phyloP scores from a whole-genome alignment of 345 rosid genomes.

The rapeseed (Brassica napus) region Da-Ae NC_063448.1:8896001-8896500 shows the following conservation, averaged over 20 bases:
- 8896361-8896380: constrained; percentile 60
- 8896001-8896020: constrained; percentile 84
- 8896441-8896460: constrained; percentile 50
- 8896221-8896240: constrained; percentile 14
- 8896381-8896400: constrained; percentile 61
- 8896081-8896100: constrained; percentile 58
- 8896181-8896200: constrained; percentile 53
- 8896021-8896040: constrained; percentile 73
- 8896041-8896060: constrained; percentile 71
- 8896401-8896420: constrained; percentile 66
- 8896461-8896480: constrained; percentile 33
- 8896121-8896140: constrained; percentile 67
- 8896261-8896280: constrained; percentile 27
- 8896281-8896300: constrained; percentile 57
- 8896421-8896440: constrained; percentile 47
- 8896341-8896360: constrained; percentile 47
- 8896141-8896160: constrained; percentile 57
- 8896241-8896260: constrained; percentile 52
- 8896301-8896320: constrained; percentile 39
- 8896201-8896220: neutral
- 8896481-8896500: constrained; percentile 61
- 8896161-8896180: constrained; percentile 68
- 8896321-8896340: constrained; percentile 63
- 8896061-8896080: constrained; percentile 66
- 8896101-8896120: constrained; percentile 61